These are phyloP conservation scores for Aspergillus neotritici DNA, from an alignment of 2,329 filamentous ascomycete species.

Conservation along the genomic window DNA sequence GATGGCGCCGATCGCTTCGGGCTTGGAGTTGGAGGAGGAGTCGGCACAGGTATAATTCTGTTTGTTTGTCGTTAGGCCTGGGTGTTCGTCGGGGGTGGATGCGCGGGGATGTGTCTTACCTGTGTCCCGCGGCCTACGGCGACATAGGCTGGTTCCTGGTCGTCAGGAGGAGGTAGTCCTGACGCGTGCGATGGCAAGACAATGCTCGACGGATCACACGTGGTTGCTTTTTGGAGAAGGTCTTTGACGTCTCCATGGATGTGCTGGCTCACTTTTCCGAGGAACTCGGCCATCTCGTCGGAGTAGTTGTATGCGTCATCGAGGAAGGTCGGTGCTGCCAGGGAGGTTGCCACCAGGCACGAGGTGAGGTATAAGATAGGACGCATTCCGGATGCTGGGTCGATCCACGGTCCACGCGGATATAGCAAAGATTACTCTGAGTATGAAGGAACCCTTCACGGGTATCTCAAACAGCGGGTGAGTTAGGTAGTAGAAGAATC, in stretches of 20 bases:
- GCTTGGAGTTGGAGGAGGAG: slow-evolving; percentile 54
- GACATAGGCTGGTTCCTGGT: slow-evolving; percentile 66
- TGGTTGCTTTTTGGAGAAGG: slow-evolving; percentile 12
- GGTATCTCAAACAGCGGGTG: not conserved
- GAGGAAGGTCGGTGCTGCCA: slow-evolving; percentile 32
- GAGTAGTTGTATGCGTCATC: slow-evolving; percentile 35
- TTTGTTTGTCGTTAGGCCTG: slow-evolving; percentile 12
- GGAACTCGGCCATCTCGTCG: slow-evolving; percentile 37
- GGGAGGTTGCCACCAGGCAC: slow-evolving; percentile 27
- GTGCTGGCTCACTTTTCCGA: slow-evolving; percentile 35
- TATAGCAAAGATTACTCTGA: not conserved
- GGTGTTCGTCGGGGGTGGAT: not conserved
- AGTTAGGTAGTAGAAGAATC: not conserved
- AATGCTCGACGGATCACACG: slow-evolving; percentile 32
- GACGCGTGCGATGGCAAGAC: slow-evolving; percentile 46
- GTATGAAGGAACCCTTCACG: not conserved
- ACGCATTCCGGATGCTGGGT: slow-evolving; percentile 15
- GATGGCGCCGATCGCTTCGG: slow-evolving; percentile 64
- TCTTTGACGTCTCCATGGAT: slow-evolving; percentile 26
- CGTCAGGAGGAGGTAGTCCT: slow-evolving; percentile 56
- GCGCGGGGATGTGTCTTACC: slow-evolving; percentile 26
- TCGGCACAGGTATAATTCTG: slow-evolving; percentile 87
- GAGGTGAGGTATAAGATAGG: slow-evolving; percentile 21
- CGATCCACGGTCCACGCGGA: not conserved
- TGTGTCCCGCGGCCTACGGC: slow-evolving; percentile 76